Conservation (phyloP, 768 basidiomycete genomes). For the Amylocystis lapponica region DNA sequence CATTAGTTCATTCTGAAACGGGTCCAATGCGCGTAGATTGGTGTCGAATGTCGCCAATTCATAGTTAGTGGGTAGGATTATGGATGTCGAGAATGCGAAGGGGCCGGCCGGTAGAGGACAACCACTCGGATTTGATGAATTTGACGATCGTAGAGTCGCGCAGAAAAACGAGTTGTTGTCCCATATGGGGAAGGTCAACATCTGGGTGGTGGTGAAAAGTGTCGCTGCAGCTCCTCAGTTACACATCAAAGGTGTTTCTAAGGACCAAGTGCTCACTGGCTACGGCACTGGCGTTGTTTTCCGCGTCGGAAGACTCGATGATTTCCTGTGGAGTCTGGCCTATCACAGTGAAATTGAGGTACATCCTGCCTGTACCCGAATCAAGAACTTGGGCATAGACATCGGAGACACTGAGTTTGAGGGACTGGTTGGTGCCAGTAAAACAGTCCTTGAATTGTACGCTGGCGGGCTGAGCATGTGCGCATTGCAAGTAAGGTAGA, state of each 20-base stretch:
- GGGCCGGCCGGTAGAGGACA: slow-evolving; percentile 80
- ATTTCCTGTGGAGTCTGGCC: slow-evolving; percentile 59
- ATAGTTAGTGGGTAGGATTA: slow-evolving; percentile 59
- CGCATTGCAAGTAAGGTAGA: slow-evolving; percentile 5
- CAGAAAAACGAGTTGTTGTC: slow-evolving; percentile 74
- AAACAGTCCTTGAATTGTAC: slow-evolving; percentile 70
- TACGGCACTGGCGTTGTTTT: slow-evolving; percentile 56
- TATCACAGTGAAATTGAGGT: slow-evolving; percentile 68
- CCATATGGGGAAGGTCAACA: slow-evolving; percentile 74
- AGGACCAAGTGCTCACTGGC: slow-evolving; percentile 31
- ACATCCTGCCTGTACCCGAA: slow-evolving; percentile 29
- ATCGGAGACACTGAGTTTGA: slow-evolving; percentile 59
- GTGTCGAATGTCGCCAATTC: slow-evolving; percentile 82
- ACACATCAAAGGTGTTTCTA: slow-evolving; percentile 4
- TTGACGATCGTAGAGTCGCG: slow-evolving; percentile 46
- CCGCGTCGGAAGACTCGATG: slow-evolving; percentile 50
- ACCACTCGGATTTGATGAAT: slow-evolving; percentile 36
- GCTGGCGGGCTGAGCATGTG: slow-evolving; percentile 47
- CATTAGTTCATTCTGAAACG: slow-evolving; percentile 72
- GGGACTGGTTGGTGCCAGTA: slow-evolving; percentile 36
- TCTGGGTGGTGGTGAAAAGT: slow-evolving; percentile 75
- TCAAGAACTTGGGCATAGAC: slow-evolving; percentile 69
- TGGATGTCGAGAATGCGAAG: slow-evolving; percentile 74
- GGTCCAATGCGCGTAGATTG: slow-evolving; percentile 83
- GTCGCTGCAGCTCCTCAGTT: slow-evolving; percentile 48